These are phyloP conservation scores for Vitis hybrid DNA, from an alignment of 177 flowering plant genomes.

Conservation along the genomic window DNA sequence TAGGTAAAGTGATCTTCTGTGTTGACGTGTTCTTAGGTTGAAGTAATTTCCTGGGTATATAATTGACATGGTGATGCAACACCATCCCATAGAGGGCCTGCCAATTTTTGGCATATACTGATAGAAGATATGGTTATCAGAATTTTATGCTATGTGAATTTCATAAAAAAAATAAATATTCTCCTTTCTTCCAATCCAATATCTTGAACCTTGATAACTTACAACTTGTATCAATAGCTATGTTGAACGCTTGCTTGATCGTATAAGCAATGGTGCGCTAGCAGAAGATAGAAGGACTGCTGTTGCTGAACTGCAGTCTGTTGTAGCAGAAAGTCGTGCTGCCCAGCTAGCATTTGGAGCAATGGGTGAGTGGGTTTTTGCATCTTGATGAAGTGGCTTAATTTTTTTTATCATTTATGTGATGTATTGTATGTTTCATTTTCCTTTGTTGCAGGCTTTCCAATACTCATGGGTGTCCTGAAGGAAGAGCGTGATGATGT, in stretches of 20 bases:
- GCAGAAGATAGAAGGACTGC: constrained; percentile 93
- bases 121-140: not conserved
- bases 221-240: constrained; percentile 46
- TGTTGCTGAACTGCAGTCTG: constrained; percentile 82
- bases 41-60: not conserved
- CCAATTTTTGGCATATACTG: not conserved
- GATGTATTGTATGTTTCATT: constrained; percentile 5
- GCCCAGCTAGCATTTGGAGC: constrained; percentile 97
- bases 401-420: not conserved
- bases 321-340: constrained; percentile 80
- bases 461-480: constrained; percentile 75
- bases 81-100: not conserved
- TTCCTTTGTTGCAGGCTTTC: constrained; percentile 66
- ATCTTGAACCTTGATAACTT: not conserved
- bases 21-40: not conserved
- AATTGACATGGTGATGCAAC: not conserved
- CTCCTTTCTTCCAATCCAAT: not conserved
- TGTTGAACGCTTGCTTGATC: constrained; percentile 91
- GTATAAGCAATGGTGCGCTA: constrained; percentile 86
- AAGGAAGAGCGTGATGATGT: constrained; percentile 94
- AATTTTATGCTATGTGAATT: not conserved
- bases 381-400: not conserved
- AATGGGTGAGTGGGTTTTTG: constrained; percentile 56
- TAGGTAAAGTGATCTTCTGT: not conserved
- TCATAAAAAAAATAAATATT: not conserved